Conservation (phyloP, 2,329 filamentous ascomycete species). For the Cryphonectria radicalis region DNA sequence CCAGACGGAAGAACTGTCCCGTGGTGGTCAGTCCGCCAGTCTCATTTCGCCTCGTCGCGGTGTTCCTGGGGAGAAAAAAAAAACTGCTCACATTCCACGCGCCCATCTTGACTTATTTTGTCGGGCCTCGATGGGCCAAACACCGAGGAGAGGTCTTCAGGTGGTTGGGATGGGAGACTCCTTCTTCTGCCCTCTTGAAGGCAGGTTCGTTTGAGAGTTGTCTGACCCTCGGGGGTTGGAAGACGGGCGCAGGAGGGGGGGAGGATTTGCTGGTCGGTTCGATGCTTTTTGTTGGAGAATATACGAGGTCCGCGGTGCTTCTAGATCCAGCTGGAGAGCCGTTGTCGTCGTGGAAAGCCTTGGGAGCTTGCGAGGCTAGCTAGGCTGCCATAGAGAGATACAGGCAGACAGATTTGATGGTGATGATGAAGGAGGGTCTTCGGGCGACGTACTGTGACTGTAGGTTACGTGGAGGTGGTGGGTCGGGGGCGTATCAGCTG, state of each 20-base stretch:
- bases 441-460: constrained; percentile 4
- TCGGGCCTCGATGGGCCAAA: background rate
- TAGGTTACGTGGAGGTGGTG: constrained; percentile 27
- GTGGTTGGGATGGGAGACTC: background rate
- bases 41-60: background rate
- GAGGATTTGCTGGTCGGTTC: background rate
- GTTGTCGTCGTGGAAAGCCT: background rate
- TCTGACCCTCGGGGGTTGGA: background rate
- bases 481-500: constrained; percentile 23
- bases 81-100: constrained; percentile 33
- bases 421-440: background rate
- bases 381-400: constrained; percentile 17
- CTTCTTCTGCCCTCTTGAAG: constrained; percentile 5
- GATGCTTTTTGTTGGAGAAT: background rate
- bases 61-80: too few species aligned
- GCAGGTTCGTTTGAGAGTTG: constrained; percentile 4
- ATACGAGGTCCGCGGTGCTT: background rate
- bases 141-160: background rate
- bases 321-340: background rate
- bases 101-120: constrained; percentile 19
- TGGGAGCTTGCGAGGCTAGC: constrained; percentile 15
- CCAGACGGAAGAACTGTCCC: constrained; percentile 68
- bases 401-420: background rate
- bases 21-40: constrained; percentile 7
- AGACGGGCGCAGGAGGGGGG: background rate